phyloP scores from a whole-genome alignment of 305 asterid genomes.

The Fraxinus greggii region DNA sequence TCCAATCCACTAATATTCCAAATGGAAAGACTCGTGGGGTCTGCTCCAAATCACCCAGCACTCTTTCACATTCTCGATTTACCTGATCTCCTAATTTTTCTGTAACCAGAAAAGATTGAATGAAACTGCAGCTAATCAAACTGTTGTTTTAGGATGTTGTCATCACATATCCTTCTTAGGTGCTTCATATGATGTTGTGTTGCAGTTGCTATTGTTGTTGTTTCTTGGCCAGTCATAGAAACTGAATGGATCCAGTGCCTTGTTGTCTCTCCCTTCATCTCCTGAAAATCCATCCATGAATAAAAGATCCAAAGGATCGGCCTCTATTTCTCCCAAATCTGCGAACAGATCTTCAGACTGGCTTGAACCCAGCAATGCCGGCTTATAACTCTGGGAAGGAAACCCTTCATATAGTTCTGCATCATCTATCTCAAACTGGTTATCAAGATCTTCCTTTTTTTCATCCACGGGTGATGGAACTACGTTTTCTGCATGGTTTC shows the following conservation, averaged over 20 bases:
- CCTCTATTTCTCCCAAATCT: constrained; percentile 52
- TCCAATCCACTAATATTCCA: constrained; percentile 54
- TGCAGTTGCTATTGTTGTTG: constrained; percentile 5
- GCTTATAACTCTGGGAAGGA: constrained; percentile 42
- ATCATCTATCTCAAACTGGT: constrained; percentile 28
- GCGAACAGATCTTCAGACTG: constrained; percentile 57
- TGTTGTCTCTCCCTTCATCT: constrained; percentile 33
- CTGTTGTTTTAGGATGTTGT: not conserved
- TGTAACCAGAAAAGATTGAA: not conserved
- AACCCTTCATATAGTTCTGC: constrained; percentile 33
- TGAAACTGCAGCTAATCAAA: not conserved
- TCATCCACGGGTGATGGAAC: constrained; percentile 16
- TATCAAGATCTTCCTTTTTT: constrained; percentile 51
- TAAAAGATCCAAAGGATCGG: constrained; percentile 45
- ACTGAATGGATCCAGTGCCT: constrained; percentile 45
- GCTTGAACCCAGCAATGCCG: constrained; percentile 38
- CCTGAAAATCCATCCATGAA: constrained; percentile 39
- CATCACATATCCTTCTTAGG: constrained; percentile 25
- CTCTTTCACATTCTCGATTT: constrained; percentile 4
- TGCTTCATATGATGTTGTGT: constrained; percentile 22
- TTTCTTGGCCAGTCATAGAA: constrained; percentile 49
- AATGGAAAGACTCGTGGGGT: constrained; percentile 15
- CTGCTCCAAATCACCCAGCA: constrained; percentile 28
- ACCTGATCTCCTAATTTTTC: not conserved
- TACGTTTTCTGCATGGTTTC: constrained; percentile 6